Percentiles rank a stretch among this genome's conserved stretches.
Evolutionary conservation across 2,329 filamentous ascomycete genomes (phyloP).

Genomic region (Botrytis galanthina): DNA sequence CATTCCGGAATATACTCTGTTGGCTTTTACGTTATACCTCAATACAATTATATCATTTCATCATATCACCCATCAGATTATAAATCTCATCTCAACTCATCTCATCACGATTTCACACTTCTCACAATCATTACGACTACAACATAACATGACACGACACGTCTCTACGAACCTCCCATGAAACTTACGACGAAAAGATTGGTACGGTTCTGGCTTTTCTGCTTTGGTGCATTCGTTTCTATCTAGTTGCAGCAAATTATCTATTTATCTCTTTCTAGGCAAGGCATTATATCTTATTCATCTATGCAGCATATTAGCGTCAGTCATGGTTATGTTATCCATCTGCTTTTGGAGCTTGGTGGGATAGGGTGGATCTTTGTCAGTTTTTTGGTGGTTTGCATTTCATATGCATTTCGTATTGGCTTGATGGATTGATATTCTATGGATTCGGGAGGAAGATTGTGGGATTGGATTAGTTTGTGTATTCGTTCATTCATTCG

Average conservation of each 20-base stretch:
- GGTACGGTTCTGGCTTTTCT: neutral
- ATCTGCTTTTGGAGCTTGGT: neutral
- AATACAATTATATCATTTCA: neutral
- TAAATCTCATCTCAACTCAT: neutral
- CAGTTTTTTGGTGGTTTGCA: neutral
- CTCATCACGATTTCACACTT: constrained; percentile 1
- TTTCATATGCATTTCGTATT: neutral
- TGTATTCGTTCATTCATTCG: neutral
- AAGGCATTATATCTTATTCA: neutral
- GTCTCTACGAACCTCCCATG: neutral
- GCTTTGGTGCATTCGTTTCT: neutral
- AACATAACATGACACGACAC: neutral
- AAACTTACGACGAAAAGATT: neutral
- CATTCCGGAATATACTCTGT: neutral
- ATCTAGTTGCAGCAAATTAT: neutral
- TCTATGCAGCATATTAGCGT: constrained; percentile 5
- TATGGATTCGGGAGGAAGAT: neutral
- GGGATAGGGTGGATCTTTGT: neutral
- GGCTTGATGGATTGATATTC: neutral
- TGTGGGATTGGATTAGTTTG: neutral
- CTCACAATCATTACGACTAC: constrained; percentile 6
- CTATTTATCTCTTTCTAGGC: neutral
- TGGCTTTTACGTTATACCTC: neutral
- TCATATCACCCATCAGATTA: neutral
- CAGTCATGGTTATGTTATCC: neutral